These are phyloP conservation scores for Fragilariopsis cylindrus DNA, from an alignment of 108 stramenopile species.

Conservation along the genomic window DNA sequence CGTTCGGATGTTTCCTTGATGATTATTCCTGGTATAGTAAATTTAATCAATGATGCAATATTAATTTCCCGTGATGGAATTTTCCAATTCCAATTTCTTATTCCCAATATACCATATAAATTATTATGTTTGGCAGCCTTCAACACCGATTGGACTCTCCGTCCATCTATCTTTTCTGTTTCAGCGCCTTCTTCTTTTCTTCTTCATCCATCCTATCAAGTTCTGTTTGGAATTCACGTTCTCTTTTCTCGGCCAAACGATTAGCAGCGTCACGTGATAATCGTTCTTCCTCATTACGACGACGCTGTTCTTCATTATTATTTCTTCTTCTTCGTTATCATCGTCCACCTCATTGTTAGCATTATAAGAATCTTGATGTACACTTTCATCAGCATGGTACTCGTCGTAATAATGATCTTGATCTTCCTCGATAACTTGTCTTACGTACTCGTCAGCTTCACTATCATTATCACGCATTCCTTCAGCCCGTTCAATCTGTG, in stretches of 20 bases:
- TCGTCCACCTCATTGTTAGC: too few species aligned
- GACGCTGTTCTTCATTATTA: neutral
- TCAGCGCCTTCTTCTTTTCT: slow-evolving; percentile 44
- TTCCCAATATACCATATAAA: slow-evolving; percentile 75
- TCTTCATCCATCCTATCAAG: slow-evolving; percentile 68
- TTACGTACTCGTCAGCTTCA: slow-evolving; percentile 33
- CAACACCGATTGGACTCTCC: slow-evolving; percentile 54
- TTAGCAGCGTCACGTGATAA: slow-evolving; percentile 34
- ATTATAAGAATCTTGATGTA: neutral
- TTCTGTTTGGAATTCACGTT: slow-evolving; percentile 67
- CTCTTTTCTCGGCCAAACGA: slow-evolving; percentile 46
- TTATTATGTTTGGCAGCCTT: slow-evolving; percentile 42
- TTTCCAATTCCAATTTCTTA: slow-evolving; percentile 50
- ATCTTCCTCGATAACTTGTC: slow-evolving; percentile 46
- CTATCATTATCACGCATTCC: too few species aligned
- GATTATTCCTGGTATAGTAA: slow-evolving; percentile 24
- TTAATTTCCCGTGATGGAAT: slow-evolving; percentile 35
- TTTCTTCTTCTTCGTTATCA: neutral
- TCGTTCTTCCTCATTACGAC: slow-evolving; percentile 18
- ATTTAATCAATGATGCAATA: slow-evolving; percentile 25
- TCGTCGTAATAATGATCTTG: slow-evolving; percentile 18
- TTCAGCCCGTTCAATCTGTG: neutral
- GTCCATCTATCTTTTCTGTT: slow-evolving; percentile 67
- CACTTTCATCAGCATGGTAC: slow-evolving; percentile 10
- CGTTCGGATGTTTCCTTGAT: slow-evolving; percentile 30